These are phyloP conservation scores for Collariella sp. DNA, from an alignment of 495 filamentous ascomycete species.

Conservation along the genomic window DNA sequence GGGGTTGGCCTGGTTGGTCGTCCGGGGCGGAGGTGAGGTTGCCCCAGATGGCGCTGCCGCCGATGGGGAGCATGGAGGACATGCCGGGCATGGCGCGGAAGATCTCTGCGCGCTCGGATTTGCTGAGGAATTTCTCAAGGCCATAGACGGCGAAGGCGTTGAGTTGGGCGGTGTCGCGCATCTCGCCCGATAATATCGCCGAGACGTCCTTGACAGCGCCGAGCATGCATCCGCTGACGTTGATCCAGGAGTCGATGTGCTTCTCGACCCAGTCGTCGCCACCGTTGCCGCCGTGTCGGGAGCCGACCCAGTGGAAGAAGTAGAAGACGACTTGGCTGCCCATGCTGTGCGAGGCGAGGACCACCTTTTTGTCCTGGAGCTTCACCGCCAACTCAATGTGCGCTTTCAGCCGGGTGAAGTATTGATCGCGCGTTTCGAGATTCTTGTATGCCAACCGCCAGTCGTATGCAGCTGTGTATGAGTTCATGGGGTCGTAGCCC, in stretches of 20 bases:
- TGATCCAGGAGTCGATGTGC: constrained; percentile 91
- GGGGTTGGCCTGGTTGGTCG: constrained; percentile 61
- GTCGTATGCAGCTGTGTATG: constrained; percentile 92
- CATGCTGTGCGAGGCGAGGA: constrained; percentile 93
- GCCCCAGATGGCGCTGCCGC: constrained; percentile 90
- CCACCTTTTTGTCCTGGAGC: constrained; percentile 66
- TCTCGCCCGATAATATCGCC: constrained; percentile 88
- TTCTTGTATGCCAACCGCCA: constrained; percentile 93
- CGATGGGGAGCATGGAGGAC: constrained; percentile 94
- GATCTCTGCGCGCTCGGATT: constrained; percentile 82
- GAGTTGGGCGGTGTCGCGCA: constrained; percentile 95
- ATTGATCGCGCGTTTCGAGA: constrained; percentile 81
- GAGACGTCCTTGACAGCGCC: constrained; percentile 88
- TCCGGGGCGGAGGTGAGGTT: constrained; percentile 85
- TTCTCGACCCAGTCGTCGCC: constrained; percentile 84
- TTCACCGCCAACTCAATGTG: constrained; percentile 77
- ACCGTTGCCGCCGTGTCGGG: constrained; percentile 65
- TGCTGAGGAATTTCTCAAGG: constrained; percentile 87
- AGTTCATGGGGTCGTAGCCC: constrained; percentile 93
- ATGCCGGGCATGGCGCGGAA: constrained; percentile 96
- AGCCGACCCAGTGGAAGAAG: constrained; percentile 96
- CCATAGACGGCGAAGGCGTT: constrained; percentile 98
- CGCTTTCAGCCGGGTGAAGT: constrained; percentile 80
- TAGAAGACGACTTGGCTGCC: constrained; percentile 91
- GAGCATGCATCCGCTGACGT: constrained; percentile 96